Percentiles rank a stretch among this genome's conserved stretches.
phyloP scores from a whole-genome alignment of 108 stramenopile genomes.

The Cyclotella choctawhatcheeana region DNA sequence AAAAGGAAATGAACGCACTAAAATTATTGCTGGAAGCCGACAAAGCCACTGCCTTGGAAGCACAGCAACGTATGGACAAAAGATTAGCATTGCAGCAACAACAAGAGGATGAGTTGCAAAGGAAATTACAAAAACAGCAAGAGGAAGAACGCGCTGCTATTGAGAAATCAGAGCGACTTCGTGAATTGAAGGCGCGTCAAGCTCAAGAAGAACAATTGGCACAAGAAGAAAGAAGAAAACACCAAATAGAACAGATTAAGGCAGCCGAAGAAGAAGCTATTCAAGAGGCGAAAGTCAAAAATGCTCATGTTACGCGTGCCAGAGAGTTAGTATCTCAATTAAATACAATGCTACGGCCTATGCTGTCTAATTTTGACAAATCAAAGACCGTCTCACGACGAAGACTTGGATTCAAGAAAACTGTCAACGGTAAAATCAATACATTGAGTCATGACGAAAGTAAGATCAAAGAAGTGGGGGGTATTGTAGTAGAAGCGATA shows the following conservation, averaged over 20 bases:
- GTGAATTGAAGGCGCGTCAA: neutral
- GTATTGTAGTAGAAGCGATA: slow-evolving; percentile 62
- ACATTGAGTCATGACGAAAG: slow-evolving; percentile 70
- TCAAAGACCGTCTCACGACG: slow-evolving; percentile 53
- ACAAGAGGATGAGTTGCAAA: slow-evolving; percentile 28
- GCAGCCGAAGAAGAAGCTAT: neutral
- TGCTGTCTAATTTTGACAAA: slow-evolving; percentile 71
- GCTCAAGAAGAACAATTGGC: slow-evolving; percentile 3
- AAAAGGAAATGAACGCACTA: slow-evolving; percentile 11
- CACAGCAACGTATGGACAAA: slow-evolving; percentile 23
- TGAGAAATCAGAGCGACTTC: neutral
- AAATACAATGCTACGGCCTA: slow-evolving; percentile 46
- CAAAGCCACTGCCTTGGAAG: neutral
- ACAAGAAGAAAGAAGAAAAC: neutral
- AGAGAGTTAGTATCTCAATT: slow-evolving; percentile 62
- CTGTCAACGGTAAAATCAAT: slow-evolving; percentile 82
- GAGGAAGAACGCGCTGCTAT: slow-evolving; percentile 11
- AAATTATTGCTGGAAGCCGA: slow-evolving; percentile 35
- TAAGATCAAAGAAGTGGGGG: slow-evolving; percentile 71
- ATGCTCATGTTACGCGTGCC: slow-evolving; percentile 38
- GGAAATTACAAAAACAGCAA: slow-evolving; percentile 7
- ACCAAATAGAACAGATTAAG: slow-evolving; percentile 1
- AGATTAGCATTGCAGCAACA: slow-evolving; percentile 15
- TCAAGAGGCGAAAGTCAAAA: slow-evolving; percentile 8
- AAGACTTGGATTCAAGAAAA: slow-evolving; percentile 83